A percentile compares a stretch with the other conserved stretches of the same genome.
phyloP scores from a whole-genome alignment of 768 basidiomycete genomes.

The Glaciozyma antarctica region DNA sequence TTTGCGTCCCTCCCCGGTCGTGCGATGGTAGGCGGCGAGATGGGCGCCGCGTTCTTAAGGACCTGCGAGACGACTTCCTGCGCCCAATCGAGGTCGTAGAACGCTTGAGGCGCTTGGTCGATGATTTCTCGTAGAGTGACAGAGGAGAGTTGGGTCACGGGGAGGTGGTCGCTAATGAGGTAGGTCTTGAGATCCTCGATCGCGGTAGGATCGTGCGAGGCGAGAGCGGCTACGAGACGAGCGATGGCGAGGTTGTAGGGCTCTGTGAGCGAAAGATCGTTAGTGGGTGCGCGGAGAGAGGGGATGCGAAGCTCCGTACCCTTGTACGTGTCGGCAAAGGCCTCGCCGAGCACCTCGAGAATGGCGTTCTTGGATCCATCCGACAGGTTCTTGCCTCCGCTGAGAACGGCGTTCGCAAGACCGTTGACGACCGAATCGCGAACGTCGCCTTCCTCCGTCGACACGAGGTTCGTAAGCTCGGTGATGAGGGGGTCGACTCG shows the following conservation, averaged over 20 bases:
- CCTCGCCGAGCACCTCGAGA: conserved; percentile 64
- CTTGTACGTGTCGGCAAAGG: conserved; percentile 58
- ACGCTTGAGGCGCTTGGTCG: conserved; percentile 47
- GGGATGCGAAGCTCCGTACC: conserved; percentile 1
- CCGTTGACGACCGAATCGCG: conserved; percentile 66
- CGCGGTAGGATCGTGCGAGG: conserved; percentile 2
- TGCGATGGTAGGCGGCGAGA: conserved; percentile 50
- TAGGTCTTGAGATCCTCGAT: conserved; percentile 15
- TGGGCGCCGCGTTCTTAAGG: conserved; percentile 54
- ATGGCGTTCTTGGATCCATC: conserved; percentile 63
- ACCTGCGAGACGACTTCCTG: conserved; percentile 59
- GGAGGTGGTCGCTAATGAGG: conserved; percentile 48
- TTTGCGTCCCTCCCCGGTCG: conserved; percentile 74
- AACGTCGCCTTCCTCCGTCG: conserved; percentile 52
- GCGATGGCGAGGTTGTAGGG: conserved; percentile 23
- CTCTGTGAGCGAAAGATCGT: conserved; percentile 54
- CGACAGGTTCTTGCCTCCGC: conserved; percentile 67
- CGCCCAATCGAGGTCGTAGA: conserved; percentile 53
- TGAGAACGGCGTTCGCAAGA: conserved; percentile 58
- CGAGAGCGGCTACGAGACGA: conserved; percentile 19
- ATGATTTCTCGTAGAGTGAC: conserved; percentile 37
- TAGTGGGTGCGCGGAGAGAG: conserved; percentile 44
- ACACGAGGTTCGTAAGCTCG: conserved; percentile 50
- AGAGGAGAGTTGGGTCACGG: conserved; percentile 47
- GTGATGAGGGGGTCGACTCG: conserved; percentile 85